Percentiles rank a stretch among this genome's conserved stretches.
Evolutionary conservation across 2,329 filamentous ascomycete species (phyloP).

Genomic region (Sclerotinia sclerotiorum): DNA sequence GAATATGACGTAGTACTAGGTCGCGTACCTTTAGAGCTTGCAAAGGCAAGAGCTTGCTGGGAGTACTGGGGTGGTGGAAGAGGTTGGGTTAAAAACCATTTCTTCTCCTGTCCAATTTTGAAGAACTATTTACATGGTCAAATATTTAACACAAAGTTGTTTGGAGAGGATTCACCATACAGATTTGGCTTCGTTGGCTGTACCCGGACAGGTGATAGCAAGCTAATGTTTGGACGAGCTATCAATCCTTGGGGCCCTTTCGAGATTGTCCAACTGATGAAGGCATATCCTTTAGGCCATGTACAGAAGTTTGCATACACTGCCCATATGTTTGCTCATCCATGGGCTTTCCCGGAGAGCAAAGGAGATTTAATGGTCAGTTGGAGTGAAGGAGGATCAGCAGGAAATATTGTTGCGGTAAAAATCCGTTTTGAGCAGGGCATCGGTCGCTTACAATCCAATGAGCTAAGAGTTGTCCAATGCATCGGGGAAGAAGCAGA

Average conservation of each 20-base stretch:
- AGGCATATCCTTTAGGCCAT: slow-evolving; percentile 20
- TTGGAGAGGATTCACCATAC: slow-evolving; percentile 26
- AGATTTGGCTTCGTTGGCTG: slow-evolving; percentile 29
- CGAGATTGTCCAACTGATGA: slow-evolving; percentile 23
- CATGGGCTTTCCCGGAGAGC: slow-evolving; percentile 29
- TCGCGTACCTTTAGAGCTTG: slow-evolving; percentile 18
- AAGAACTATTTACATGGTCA: slow-evolving; percentile 29
- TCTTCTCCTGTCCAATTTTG: slow-evolving; percentile 22
- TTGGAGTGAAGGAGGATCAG: slow-evolving; percentile 31
- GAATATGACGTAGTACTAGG: slow-evolving; percentile 29
- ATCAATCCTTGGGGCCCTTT: slow-evolving; percentile 29
- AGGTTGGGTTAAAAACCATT: slow-evolving; percentile 23
- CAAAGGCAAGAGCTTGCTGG: slow-evolving; percentile 18
- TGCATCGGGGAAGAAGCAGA: slow-evolving; percentile 1
- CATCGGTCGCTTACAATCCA: slow-evolving; percentile 18
- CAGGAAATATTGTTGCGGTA: slow-evolving; percentile 28
- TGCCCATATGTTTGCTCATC: slow-evolving; percentile 33
- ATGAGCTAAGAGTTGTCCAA: slow-evolving; percentile 1
- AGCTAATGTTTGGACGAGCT: slow-evolving; percentile 29
- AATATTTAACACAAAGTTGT: slow-evolving; percentile 30
- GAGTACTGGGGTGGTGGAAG: slow-evolving; percentile 26
- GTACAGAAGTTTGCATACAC: slow-evolving; percentile 16
- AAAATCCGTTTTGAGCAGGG: slow-evolving; percentile 25
- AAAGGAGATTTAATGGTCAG: slow-evolving; percentile 31
- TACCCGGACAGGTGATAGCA: slow-evolving; percentile 26